A percentile compares a stretch with the other conserved stretches of the same genome.
phyloP scores from a whole-genome alignment of 495 filamentous ascomycete species.

The Elasticomyces elasticus region DNA sequence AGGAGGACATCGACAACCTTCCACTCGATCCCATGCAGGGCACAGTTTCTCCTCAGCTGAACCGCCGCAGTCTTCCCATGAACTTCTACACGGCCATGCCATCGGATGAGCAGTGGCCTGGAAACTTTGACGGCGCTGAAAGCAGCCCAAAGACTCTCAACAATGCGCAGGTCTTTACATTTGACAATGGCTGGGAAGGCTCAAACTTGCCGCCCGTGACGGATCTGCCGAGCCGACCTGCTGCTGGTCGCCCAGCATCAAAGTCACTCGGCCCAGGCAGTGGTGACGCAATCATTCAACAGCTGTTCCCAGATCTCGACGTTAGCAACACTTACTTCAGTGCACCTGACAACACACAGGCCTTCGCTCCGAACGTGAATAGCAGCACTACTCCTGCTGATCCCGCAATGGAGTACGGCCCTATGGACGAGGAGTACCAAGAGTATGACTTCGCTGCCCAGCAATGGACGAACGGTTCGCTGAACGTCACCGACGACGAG shows the following conservation, averaged over 20 bases:
- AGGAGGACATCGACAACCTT: constrained; percentile 14
- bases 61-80: constrained; percentile 18
- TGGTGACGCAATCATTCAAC: constrained; percentile 12
- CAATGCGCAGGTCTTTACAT: not conserved
- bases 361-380: not conserved
- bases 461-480: constrained; percentile 15
- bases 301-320: constrained; percentile 21
- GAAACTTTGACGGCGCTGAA: not conserved
- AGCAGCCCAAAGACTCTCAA: not conserved
- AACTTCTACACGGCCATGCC: constrained; percentile 10
- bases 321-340: constrained; percentile 1
- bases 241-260: constrained; percentile 3
- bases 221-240: not conserved
- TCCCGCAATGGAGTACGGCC: constrained; percentile 2
- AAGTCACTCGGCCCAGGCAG: constrained; percentile 10
- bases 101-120: not conserved
- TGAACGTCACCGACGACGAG: constrained; percentile 13
- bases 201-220: not conserved
- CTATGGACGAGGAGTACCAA: constrained; percentile 7
- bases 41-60: constrained; percentile 5
- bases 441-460: constrained; percentile 8
- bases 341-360: not conserved
- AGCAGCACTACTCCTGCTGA: not conserved
- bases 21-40: not conserved
- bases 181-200: constrained; percentile 10